Percentiles rank a stretch among this genome's conserved stretches.
Conservation (phyloP, 139 green algal species). For the Haematococcus lacustris region DNA sequence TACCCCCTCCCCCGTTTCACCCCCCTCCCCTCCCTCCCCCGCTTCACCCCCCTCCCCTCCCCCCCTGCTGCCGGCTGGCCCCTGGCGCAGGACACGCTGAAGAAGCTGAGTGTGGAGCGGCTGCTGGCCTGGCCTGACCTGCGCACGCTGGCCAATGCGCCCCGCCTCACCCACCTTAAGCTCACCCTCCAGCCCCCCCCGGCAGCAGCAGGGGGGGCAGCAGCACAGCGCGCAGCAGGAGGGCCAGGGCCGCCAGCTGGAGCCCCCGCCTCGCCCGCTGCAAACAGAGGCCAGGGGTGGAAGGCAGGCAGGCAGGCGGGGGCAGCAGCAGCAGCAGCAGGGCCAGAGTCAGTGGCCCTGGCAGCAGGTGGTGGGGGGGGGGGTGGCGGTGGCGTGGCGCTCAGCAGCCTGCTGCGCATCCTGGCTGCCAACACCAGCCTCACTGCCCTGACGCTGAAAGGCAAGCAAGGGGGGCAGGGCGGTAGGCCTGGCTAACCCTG, state of each 20-base stretch:
- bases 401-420: too few species aligned
- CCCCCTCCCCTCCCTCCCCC: background rate
- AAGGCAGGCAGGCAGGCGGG: too few species aligned
- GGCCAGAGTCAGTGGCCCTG: too few species aligned
- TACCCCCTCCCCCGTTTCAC: background rate
- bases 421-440: slow-evolving; percentile 26
- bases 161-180: slow-evolving; percentile 1
- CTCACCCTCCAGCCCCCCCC: background rate
- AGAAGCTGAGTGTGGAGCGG: slow-evolving; percentile 3
- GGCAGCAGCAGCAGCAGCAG: too few species aligned
- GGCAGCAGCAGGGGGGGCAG: background rate
- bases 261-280: too few species aligned
- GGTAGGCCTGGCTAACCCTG: too few species aligned
- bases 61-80: too few species aligned
- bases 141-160: slow-evolving; percentile 9
- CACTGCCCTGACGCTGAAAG: slow-evolving; percentile 22
- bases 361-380: too few species aligned
- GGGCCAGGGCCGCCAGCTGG: too few species aligned
- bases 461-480: too few species aligned
- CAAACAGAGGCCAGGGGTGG: too few species aligned
- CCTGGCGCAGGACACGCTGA: slow-evolving; percentile 14
- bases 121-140: slow-evolving; percentile 18
- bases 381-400: too few species aligned
- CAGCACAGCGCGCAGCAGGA: background rate
- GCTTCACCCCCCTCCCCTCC: background rate